phyloP scores from a whole-genome alignment of 352 stramenopile species.

The Phytopythium oedochilum region DNA sequence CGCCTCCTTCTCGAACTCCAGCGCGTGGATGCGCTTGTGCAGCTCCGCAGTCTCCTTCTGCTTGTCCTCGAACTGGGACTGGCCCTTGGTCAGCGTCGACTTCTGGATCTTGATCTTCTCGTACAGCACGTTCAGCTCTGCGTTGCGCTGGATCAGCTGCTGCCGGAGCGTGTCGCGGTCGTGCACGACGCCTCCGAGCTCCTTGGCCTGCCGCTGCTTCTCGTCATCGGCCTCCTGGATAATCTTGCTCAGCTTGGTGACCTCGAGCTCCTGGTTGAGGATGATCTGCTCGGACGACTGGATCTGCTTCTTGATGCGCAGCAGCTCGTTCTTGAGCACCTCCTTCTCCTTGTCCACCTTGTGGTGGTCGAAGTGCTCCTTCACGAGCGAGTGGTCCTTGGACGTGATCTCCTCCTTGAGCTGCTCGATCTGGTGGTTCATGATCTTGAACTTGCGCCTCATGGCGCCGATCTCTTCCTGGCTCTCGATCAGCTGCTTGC shows the following conservation, averaged over 20 bases:
- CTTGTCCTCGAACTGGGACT: conserved; percentile 71
- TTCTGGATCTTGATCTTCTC: conserved; percentile 92
- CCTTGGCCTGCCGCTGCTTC: conserved; percentile 81
- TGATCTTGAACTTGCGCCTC: conserved; percentile 90
- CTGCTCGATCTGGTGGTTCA: conserved; percentile 91
- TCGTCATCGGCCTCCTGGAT: conserved; percentile 91
- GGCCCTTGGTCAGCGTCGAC: conserved; percentile 77
- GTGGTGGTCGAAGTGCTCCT: conserved; percentile 93
- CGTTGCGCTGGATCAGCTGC: conserved; percentile 86
- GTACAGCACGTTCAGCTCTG: conserved; percentile 85
- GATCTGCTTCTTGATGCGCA: conserved; percentile 91
- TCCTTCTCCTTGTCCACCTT: conserved; percentile 93
- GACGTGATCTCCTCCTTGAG: conserved; percentile 92
- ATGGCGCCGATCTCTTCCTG: conserved; percentile 88
- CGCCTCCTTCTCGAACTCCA: conserved; percentile 52
- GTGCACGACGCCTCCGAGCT: conserved; percentile 78
- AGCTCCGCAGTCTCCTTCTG: conserved; percentile 48
- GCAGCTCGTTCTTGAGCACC: conserved; percentile 85
- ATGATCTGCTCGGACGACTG: conserved; percentile 87
- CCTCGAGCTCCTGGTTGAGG: conserved; percentile 78
- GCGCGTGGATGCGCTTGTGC: conserved; percentile 49
- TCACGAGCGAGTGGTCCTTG: conserved; percentile 90
- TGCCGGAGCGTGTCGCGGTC: conserved; percentile 82
- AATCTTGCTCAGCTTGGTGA: conserved; percentile 81
- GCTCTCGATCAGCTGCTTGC: conserved; percentile 92